These are phyloP conservation scores for Cladophialophora psammophila DNA, from an alignment of 2,329 filamentous ascomycete genomes.

Conservation along the genomic window DNA sequence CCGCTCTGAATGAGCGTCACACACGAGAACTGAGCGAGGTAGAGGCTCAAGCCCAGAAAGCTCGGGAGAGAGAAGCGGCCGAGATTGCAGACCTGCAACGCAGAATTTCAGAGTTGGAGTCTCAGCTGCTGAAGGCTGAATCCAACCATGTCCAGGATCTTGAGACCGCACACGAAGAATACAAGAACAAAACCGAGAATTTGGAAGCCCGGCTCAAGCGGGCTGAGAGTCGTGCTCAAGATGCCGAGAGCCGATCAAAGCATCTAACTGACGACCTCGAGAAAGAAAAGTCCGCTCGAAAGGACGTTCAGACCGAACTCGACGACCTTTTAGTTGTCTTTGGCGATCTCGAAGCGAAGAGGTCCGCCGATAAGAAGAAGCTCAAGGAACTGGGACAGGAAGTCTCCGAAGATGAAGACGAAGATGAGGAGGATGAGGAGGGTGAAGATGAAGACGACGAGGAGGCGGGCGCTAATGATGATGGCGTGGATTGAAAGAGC, in stretches of 20 bases:
- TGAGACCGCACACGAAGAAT: slow-evolving; percentile 62
- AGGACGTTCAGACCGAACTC: slow-evolving; percentile 72
- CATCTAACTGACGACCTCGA: slow-evolving; percentile 43
- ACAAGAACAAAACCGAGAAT: slow-evolving; percentile 51
- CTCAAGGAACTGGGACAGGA: slow-evolving; percentile 71
- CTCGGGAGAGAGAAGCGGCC: slow-evolving; percentile 60
- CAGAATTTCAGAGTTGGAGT: slow-evolving; percentile 67
- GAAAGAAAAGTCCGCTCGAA: slow-evolving; percentile 66
- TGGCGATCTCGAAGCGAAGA: slow-evolving; percentile 79
- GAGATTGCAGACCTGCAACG: slow-evolving; percentile 70
- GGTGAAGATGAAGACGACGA: slow-evolving; percentile 54
- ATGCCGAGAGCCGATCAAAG: slow-evolving; percentile 41
- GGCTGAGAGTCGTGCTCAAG: slow-evolving; percentile 49
- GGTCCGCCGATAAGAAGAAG: slow-evolving; percentile 72
- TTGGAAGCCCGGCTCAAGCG: slow-evolving; percentile 61
- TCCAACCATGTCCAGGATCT: slow-evolving; percentile 68
- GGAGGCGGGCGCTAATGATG: background rate
- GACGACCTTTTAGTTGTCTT: slow-evolving; percentile 85
- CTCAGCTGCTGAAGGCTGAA: slow-evolving; percentile 57
- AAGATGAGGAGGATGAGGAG: slow-evolving; percentile 64
- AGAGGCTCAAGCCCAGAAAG: slow-evolving; percentile 49
- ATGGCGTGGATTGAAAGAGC: slow-evolving; percentile 37
- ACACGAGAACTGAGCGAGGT: slow-evolving; percentile 43
- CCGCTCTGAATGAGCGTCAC: slow-evolving; percentile 33
- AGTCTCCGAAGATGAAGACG: slow-evolving; percentile 79